These are phyloP conservation scores for Cytospora piceicola DNA, from an alignment of 2,329 filamentous ascomycete genomes.

Conservation along the genomic window DNA sequence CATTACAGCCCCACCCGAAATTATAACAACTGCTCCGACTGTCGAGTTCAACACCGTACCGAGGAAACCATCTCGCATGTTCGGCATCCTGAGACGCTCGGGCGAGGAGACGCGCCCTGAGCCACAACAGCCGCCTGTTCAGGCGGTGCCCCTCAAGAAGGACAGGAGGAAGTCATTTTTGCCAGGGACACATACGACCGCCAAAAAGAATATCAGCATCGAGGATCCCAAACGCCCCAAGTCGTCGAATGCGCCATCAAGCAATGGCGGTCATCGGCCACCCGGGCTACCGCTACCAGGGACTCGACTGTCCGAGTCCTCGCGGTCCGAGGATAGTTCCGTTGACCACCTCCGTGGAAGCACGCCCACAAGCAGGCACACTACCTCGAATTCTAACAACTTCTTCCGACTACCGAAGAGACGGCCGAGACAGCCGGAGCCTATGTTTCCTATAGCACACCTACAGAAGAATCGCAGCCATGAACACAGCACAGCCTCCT, in stretches of 20 bases:
- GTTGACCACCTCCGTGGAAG: slow-evolving; percentile 66
- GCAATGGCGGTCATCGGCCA: slow-evolving; percentile 64
- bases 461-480: slow-evolving; percentile 73
- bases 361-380: slow-evolving; percentile 56
- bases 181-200: slow-evolving; percentile 42
- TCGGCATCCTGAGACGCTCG: slow-evolving; percentile 57
- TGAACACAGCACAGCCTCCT: slow-evolving; percentile 39
- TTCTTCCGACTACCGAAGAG: slow-evolving; percentile 83
- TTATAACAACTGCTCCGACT: slow-evolving; percentile 92
- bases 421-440: slow-evolving; percentile 72
- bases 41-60: slow-evolving; percentile 59
- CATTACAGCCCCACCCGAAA: slow-evolving; percentile 61
- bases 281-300: slow-evolving; percentile 67
- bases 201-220: slow-evolving; percentile 57
- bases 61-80: slow-evolving; percentile 60
- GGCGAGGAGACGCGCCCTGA: slow-evolving; percentile 51
- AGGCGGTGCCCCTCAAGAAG: slow-evolving; percentile 41
- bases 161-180: slow-evolving; percentile 48
- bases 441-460: slow-evolving; percentile 83
- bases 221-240: slow-evolving; percentile 62
- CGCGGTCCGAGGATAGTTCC: slow-evolving; percentile 83
- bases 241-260: slow-evolving; percentile 45
- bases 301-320: slow-evolving; percentile 80
- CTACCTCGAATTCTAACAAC: slow-evolving; percentile 61
- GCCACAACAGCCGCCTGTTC: slow-evolving; percentile 33